Base-by-base conservation (phyloP, 495 filamentous ascomycete species). In the Penicillium goetzii region DNA sequence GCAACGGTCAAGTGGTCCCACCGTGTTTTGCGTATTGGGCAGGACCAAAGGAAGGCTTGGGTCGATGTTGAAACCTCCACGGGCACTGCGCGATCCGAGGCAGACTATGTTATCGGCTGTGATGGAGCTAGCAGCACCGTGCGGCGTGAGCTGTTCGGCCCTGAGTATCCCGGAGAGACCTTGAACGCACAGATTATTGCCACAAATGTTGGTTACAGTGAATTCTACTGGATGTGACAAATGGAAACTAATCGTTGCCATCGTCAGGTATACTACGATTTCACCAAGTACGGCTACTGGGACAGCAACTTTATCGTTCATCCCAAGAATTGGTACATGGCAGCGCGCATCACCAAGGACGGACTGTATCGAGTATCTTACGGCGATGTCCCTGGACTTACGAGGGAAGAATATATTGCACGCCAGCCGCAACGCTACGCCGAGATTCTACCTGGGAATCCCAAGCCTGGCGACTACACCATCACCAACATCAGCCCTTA, bases 351-450 rank as follows among this genome's bases (percentile, higher is more conserved):
- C 62, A 84, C 82, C 6, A 67, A 71, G 12, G 85, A 89, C 62
- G 83, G 83, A 17, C 73, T 89, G 21, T 87, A 84, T 74, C 80
- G 86, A 3, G 81, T 89, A 52, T 82, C 86, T 8, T 89, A 88
- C 69, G 84, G 83, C 49, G 85, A 88, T 52, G 72, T 69, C 0
- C 75, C 76, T 0, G 81, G 80, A 34, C 78, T 88, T 25, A 81
- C 77, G 2, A 74, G 65, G 52, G 83, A 88, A 32, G 78, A 88
- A 68, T 80, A 84, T 65, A 68, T 77, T 56, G 75, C 77, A 41
- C 79, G 84, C 23, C 85, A 85, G 61, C 81, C 85, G 10, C 70
- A 60, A 60, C 80, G 81, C 33, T 89, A 79, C 66, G 79, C 84
- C 62, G 64, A 80, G 28, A 84, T 88, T 57, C 72, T 89, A 2